Conservation (phyloP, 2,329 filamentous ascomycete species). For the Hypoxylon sp. region DNA sequence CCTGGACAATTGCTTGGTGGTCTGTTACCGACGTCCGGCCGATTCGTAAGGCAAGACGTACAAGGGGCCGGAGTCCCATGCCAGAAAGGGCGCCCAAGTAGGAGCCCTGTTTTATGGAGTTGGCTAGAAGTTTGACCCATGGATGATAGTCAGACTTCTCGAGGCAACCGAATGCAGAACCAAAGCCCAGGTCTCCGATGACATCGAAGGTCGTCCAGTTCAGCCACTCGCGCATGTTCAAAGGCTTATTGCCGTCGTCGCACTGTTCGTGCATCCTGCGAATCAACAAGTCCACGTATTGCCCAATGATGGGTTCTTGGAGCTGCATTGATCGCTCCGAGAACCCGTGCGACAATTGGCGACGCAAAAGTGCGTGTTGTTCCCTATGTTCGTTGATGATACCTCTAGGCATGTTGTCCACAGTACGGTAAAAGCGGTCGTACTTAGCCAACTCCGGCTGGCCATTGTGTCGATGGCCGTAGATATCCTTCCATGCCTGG, state of each 20-base stretch:
- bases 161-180: conserved; percentile 40
- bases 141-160: conserved; percentile 42
- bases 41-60: conserved; percentile 1
- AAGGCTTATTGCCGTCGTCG: conserved; percentile 19
- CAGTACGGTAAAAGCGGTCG: conserved; percentile 44
- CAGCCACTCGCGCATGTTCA: conserved; percentile 45
- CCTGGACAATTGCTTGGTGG: conserved; percentile 20
- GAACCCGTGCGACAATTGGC: conserved; percentile 54
- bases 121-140: conserved; percentile 35
- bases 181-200: conserved; percentile 41
- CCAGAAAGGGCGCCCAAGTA: conserved; percentile 7
- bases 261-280: conserved; percentile 44
- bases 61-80: conserved; percentile 15
- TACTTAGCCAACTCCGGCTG: conserved; percentile 48
- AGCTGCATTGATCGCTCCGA: conserved; percentile 54
- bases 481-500: conserved; percentile 53
- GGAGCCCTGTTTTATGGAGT: conserved; percentile 17
- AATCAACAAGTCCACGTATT: conserved; percentile 53
- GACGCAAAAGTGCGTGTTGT: conserved; percentile 50
- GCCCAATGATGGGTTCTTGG: conserved; percentile 55
- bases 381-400: conserved; percentile 51
- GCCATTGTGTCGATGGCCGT: conserved; percentile 42
- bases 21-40: conserved; percentile 24
- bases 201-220: conserved; percentile 44
- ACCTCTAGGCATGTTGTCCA: conserved; percentile 46